Conservation (phyloP, 2,329 filamentous ascomycete genomes). For the Fusarium kyushuense region DNA sequence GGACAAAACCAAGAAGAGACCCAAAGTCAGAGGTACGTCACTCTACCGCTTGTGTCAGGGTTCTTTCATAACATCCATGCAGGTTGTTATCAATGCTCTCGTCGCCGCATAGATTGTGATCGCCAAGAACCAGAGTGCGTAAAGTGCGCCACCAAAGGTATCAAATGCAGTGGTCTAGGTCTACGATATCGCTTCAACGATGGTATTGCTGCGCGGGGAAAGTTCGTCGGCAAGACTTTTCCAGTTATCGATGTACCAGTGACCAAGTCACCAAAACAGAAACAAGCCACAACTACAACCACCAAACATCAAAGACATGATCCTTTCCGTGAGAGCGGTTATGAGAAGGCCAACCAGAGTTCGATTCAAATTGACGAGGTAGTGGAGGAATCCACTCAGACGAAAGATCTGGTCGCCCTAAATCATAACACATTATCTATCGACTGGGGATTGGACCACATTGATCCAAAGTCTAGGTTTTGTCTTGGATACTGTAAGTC, state of each 20-base stretch:
- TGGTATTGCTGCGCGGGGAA: constrained; percentile 40
- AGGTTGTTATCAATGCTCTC: constrained; percentile 44
- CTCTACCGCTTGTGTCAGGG: background rate
- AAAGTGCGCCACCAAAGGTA: constrained; percentile 39
- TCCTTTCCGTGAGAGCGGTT: constrained; percentile 13
- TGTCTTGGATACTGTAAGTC: constrained; percentile 37
- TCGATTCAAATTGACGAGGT: rapidly evolving
- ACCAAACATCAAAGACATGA: background rate
- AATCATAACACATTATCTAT: background rate
- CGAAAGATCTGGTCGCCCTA: background rate
- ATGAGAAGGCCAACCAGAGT: background rate
- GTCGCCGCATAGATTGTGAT: constrained; percentile 44
- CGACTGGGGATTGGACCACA: constrained; percentile 28
- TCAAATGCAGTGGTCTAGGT: constrained; percentile 39
- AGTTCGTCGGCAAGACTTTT: constrained; percentile 36
- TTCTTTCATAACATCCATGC: background rate
- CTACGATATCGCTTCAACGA: constrained; percentile 43
- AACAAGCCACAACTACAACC: rapidly evolving
- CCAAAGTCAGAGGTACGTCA: constrained; percentile 31
- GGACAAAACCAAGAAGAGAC: constrained; percentile 28
- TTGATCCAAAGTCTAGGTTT: constrained; percentile 36
- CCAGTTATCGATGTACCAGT: constrained; percentile 11
- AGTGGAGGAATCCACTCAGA: background rate
- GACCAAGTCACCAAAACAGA: background rate
- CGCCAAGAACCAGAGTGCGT: constrained; percentile 38